These are phyloP conservation scores for Graphiopsis chlorocephala DNA, from an alignment of 2,329 filamentous ascomycete species.

Conservation along the genomic window DNA sequence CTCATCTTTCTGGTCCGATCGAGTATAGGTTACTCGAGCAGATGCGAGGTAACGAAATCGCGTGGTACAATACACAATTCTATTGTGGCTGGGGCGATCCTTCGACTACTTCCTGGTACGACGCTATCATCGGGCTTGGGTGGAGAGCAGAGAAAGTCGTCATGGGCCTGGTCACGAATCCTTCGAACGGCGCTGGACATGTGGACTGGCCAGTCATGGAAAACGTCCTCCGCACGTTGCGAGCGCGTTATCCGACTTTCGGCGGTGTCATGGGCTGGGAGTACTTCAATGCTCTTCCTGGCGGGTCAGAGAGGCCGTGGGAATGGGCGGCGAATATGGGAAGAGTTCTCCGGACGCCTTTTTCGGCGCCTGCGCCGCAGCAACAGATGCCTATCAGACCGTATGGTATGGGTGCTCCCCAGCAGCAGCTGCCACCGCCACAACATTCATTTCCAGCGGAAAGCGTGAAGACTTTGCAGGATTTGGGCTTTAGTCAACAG, in stretches of 20 bases:
- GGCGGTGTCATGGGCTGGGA: slow-evolving; percentile 95
- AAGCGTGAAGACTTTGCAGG: slow-evolving; percentile 42
- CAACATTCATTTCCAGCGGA: slow-evolving; percentile 42
- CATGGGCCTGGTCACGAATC: slow-evolving; percentile 76
- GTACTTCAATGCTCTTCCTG: slow-evolving; percentile 79
- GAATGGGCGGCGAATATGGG: slow-evolving; percentile 74
- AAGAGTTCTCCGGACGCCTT: slow-evolving; percentile 34
- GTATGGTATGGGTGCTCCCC: slow-evolving; percentile 24
- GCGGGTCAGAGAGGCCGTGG: slow-evolving; percentile 63
- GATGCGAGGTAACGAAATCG: slow-evolving; percentile 62
- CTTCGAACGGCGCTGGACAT: slow-evolving; percentile 64
- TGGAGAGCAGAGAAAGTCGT: slow-evolving; percentile 74
- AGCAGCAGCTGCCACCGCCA: slow-evolving; percentile 29
- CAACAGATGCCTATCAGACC: slow-evolving; percentile 33
- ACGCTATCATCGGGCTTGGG: slow-evolving; percentile 58
- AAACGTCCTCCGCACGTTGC: slow-evolving; percentile 56
- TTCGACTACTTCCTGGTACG: slow-evolving; percentile 50
- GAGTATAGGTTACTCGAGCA: slow-evolving; percentile 72
- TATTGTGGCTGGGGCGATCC: slow-evolving; percentile 86
- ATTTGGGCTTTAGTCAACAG: slow-evolving; percentile 45
- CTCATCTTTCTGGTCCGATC: slow-evolving; percentile 73
- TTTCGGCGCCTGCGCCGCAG: slow-evolving; percentile 24
- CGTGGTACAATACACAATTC: slow-evolving; percentile 90
- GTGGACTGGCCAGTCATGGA: slow-evolving; percentile 59
- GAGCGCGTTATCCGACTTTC: slow-evolving; percentile 64